Conservation (phyloP, 305 asterid genomes). For the Fraxinus xanthoxyloides region DNA sequence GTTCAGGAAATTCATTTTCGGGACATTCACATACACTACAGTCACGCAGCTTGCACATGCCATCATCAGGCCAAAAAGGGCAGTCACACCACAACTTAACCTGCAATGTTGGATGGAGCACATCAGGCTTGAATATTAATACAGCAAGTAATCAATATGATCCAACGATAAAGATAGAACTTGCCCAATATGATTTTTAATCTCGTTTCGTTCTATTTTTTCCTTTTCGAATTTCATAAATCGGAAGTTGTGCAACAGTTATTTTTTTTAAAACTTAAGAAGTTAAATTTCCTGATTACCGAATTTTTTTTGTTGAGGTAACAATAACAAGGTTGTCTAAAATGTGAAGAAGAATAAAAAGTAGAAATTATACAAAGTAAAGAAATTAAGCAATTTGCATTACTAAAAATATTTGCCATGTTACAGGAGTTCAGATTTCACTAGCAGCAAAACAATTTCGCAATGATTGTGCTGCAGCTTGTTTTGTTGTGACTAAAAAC, state of each 20-base stretch:
- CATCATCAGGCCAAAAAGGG: conserved; percentile 98
- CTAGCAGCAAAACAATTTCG: background rate
- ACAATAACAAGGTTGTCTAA: background rate
- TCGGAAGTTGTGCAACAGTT: background rate
- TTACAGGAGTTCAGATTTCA: background rate
- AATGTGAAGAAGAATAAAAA: background rate
- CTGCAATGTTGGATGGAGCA: conserved; percentile 39
- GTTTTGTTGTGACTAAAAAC: background rate
- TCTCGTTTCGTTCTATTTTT: background rate
- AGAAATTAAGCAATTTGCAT: background rate
- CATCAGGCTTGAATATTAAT: conserved; percentile 14
- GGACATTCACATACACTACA: conserved; percentile 98
- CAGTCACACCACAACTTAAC: conserved; percentile 97
- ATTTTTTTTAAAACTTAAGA: background rate
- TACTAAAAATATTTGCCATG: background rate
- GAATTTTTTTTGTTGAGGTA: background rate
- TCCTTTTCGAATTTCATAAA: background rate
- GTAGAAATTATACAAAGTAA: background rate
- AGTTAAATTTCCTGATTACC: background rate
- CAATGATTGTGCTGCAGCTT: background rate
- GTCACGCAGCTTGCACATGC: conserved; percentile 93
- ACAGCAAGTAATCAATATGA: conserved; percentile 16
- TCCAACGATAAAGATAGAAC: conserved; percentile 10
- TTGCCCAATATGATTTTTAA: background rate
- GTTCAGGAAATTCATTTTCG: conserved; percentile 82